Evolutionary conservation across 331 rosid species (phyloP).

Genomic region (Phaseolus coccineus): DNA sequence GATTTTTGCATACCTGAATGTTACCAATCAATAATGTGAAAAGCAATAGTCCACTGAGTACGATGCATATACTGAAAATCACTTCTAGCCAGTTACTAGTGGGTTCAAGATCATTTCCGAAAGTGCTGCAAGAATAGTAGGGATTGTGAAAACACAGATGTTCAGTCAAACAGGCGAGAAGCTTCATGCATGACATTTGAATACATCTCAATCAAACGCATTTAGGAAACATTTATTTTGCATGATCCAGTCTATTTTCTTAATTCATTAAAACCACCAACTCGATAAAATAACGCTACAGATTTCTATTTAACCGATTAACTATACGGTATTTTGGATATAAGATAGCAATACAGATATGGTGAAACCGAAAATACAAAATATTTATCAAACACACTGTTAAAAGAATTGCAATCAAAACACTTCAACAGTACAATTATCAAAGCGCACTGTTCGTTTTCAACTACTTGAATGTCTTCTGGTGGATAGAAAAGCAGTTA

Average conservation of each 20-base stretch:
- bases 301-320: background rate
- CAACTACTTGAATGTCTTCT: background rate
- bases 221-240: background rate
- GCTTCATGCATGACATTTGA: background rate
- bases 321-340: no score
- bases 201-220: background rate
- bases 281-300: background rate
- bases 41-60: constrained; percentile 85
- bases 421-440: background rate
- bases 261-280: background rate
- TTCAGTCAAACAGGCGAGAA: constrained; percentile 1
- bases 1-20: constrained; percentile 72
- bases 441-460: no score
- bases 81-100: constrained; percentile 98
- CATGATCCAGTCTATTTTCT: background rate
- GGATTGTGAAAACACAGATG: constrained; percentile 16
- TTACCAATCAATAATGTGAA: constrained; percentile 96
- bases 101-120: constrained; percentile 97
- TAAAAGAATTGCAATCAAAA: background rate
- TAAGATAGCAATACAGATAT: background rate
- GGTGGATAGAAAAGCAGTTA: background rate
- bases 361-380: background rate
- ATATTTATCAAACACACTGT: background rate
- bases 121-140: constrained; percentile 68
- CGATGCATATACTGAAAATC: constrained; percentile 82